These are phyloP conservation scores for Podaxis rugospora DNA, from an alignment of 768 basidiomycete genomes.

Conservation along the genomic window DNA sequence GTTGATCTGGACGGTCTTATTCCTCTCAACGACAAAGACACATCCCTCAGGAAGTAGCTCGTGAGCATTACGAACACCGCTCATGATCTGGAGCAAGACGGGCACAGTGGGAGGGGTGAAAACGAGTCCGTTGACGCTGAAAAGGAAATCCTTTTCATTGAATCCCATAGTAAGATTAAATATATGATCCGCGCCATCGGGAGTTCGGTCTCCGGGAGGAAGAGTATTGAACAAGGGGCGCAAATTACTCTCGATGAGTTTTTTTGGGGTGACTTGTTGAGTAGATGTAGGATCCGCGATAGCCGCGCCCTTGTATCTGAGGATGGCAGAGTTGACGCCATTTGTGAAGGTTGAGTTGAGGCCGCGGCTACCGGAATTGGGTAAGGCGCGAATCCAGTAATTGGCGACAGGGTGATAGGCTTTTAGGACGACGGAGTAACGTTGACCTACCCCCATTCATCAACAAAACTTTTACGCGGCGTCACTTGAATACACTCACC, in stretches of 20 bases:
- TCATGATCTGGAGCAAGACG: conserved; percentile 47
- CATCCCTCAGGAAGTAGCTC: conserved; percentile 37
- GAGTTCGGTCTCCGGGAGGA: conserved; percentile 20
- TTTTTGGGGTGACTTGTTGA: conserved; percentile 14
- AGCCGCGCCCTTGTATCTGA: conserved; percentile 42
- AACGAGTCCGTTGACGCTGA: conserved; percentile 11
- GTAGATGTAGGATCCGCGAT: conserved; percentile 32
- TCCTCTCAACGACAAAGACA: conserved; percentile 38
- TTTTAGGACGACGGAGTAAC: conserved; percentile 38
- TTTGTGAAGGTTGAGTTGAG: conserved; percentile 23
- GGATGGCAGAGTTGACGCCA: conserved; percentile 41
- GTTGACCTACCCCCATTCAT: conserved; percentile 24
- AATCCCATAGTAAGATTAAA: conserved; percentile 19
- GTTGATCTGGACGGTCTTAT: conserved; percentile 45
- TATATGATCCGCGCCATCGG: conserved; percentile 19
- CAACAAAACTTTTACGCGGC: conserved; percentile 28
- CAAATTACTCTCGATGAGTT: conserved; percentile 22
- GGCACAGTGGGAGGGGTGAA: conserved; percentile 32
- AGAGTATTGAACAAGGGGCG: conserved; percentile 16
- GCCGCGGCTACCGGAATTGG: conserved; percentile 17
- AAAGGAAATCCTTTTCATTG: conserved; percentile 7
- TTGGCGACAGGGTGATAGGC: conserved; percentile 40
- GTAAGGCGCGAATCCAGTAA: conserved; percentile 50
- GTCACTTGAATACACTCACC: conserved; percentile 26
- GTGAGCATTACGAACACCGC: conserved; percentile 33